Conservation (phyloP, 2,329 filamentous ascomycete genomes). For the Arthrobotrys conoides region DNA sequence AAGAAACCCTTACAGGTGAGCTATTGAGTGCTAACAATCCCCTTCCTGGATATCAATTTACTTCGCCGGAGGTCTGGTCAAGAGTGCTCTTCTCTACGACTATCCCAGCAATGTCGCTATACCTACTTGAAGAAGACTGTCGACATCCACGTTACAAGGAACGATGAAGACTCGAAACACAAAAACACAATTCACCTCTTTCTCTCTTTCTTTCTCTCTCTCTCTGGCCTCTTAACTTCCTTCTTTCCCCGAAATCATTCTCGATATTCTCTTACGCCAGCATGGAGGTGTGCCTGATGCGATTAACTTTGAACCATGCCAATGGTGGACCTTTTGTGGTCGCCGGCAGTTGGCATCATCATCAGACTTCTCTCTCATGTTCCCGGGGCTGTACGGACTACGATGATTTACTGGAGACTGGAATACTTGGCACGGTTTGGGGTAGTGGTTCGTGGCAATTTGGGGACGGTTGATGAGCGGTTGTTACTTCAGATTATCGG, state of each 20-base stretch:
- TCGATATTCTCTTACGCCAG: conserved; percentile 56
- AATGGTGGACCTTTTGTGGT: conserved; percentile 16
- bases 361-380: conserved; percentile 55
- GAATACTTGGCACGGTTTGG: conserved; percentile 29
- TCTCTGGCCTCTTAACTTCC: conserved; percentile 22
- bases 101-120: conserved; percentile 45
- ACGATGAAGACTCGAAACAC: conserved; percentile 44
- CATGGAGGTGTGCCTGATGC: conserved; percentile 53
- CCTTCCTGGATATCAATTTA: conserved; percentile 57
- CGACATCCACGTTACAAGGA: conserved; percentile 51
- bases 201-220: background rate
- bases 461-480: conserved; percentile 5
- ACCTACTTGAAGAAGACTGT: conserved; percentile 34
- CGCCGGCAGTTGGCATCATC: conserved; percentile 43
- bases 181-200: conserved; percentile 9
- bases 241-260: conserved; percentile 45
- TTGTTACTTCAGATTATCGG: background rate
- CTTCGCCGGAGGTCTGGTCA: conserved; percentile 51
- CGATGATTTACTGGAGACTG: conserved; percentile 54
- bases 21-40: conserved; percentile 38
- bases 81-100: conserved; percentile 35
- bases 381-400: conserved; percentile 46
- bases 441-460: conserved; percentile 22
- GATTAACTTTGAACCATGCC: conserved; percentile 50
- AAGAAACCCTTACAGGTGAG: conserved; percentile 43